Percentiles rank a stretch among this genome's conserved stretches.
Evolutionary conservation across 345 rosid species (phyloP).

Genomic region (Populus alba): DNA sequence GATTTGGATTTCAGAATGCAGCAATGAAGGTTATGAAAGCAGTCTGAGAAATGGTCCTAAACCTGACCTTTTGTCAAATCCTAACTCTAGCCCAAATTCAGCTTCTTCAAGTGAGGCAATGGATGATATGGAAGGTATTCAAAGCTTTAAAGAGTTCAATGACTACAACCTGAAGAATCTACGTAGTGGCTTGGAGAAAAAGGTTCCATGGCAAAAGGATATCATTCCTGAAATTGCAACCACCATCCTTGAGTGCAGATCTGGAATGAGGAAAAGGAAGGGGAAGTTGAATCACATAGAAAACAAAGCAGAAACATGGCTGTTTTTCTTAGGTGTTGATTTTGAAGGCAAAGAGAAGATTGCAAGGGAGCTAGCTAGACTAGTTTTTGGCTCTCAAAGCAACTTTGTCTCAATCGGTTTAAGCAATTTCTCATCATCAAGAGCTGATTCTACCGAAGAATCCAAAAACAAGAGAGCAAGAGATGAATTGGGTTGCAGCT

Average conservation of each 20-base stretch:
- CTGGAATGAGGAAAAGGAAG: conserved; percentile 53
- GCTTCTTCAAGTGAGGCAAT: conserved; percentile 72
- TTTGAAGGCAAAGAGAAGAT: conserved; percentile 62
- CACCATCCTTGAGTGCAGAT: conserved; percentile 66
- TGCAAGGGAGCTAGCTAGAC: conserved; percentile 64
- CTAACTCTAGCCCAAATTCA: conserved; percentile 74
- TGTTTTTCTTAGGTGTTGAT: conserved; percentile 73
- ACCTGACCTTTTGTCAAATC: conserved; percentile 60
- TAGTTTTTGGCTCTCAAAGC: conserved; percentile 60
- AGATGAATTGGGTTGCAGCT: conserved; percentile 31
- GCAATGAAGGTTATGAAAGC: conserved; percentile 32
- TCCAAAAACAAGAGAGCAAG: conserved; percentile 45
- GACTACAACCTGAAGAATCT: conserved; percentile 50
- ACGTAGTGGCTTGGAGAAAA: conserved; percentile 60
- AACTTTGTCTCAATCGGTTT: conserved; percentile 39
- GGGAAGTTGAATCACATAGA: conserved; percentile 18
- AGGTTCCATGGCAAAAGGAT: conserved; percentile 68
- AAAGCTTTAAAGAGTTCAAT: conserved; percentile 44
- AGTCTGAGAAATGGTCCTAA: conserved; percentile 23
- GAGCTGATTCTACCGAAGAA: conserved; percentile 28
- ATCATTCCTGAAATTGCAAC: conserved; percentile 51
- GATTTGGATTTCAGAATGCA: conserved; percentile 38
- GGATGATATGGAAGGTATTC: conserved; percentile 35
- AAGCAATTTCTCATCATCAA: conserved; percentile 31
- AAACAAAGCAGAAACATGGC: conserved; percentile 72